Percentiles rank a stretch among this genome's conserved stretches.
Evolutionary conservation across 495 filamentous ascomycete species (phyloP).

Genomic region (Astrothelium subdiscretum): DNA sequence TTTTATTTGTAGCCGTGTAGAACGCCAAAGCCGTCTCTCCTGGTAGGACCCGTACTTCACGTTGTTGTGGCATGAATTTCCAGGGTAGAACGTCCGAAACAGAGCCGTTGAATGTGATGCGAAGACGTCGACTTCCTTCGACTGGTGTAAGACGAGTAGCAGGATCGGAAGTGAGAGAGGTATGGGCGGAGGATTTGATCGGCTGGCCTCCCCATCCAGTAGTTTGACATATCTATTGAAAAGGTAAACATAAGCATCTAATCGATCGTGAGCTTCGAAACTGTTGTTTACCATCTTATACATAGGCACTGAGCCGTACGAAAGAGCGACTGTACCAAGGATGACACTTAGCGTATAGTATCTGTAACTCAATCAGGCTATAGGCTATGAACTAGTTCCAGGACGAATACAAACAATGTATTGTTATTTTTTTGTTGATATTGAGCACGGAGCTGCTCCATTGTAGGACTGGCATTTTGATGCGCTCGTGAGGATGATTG

Average conservation of each 20-base stretch:
- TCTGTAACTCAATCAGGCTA: slow-evolving; percentile 32
- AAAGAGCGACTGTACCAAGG: slow-evolving; percentile 78
- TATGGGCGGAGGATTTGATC: slow-evolving; percentile 66
- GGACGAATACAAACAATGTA: slow-evolving; percentile 35
- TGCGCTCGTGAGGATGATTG: slow-evolving; percentile 16
- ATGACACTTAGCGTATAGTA: slow-evolving; percentile 79
- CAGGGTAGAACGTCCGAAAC: slow-evolving; percentile 92
- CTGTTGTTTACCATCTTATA: slow-evolving; percentile 75
- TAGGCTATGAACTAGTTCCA: background rate
- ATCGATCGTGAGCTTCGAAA: background rate
- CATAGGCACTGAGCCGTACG: slow-evolving; percentile 91
- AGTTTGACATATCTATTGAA: slow-evolving; percentile 76
- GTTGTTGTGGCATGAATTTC: slow-evolving; percentile 95
- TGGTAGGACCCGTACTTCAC: slow-evolving; percentile 87
- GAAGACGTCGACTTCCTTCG: slow-evolving; percentile 69
- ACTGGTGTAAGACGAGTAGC: slow-evolving; percentile 66
- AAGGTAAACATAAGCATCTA: background rate
- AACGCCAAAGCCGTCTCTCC: slow-evolving; percentile 97
- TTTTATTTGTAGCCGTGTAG: slow-evolving; percentile 90
- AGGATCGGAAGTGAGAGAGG: slow-evolving; percentile 42
- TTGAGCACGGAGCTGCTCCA: slow-evolving; percentile 43
- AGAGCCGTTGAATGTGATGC: slow-evolving; percentile 90
- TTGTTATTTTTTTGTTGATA: slow-evolving; percentile 49
- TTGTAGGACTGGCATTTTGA: slow-evolving; percentile 31
- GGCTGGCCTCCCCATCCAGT: slow-evolving; percentile 94